phyloP scores from a whole-genome alignment of 2,329 filamentous ascomycete genomes.

The Torrubiellomyces zombiae region DNA sequence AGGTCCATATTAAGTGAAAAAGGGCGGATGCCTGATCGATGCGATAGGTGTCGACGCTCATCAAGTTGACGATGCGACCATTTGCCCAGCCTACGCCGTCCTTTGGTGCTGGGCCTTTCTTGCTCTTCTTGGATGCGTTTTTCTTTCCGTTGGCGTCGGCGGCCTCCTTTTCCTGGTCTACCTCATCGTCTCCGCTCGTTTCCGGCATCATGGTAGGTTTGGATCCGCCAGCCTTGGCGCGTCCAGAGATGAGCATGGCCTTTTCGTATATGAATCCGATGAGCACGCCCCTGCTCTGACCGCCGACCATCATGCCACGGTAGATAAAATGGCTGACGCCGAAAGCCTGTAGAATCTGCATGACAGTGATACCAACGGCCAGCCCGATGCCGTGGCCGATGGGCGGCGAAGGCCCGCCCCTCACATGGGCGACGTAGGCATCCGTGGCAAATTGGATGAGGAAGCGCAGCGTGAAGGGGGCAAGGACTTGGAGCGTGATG shows the following conservation, averaged over 20 bases:
- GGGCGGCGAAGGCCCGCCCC: slow-evolving; percentile 37
- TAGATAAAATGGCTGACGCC: slow-evolving; percentile 86
- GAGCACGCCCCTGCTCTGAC: slow-evolving; percentile 62
- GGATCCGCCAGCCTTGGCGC: slow-evolving; percentile 68
- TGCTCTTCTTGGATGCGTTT: slow-evolving; percentile 22
- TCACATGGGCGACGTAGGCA: slow-evolving; percentile 50
- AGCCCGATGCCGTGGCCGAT: slow-evolving; percentile 67
- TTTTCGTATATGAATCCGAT: slow-evolving; percentile 87
- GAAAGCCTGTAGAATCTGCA: slow-evolving; percentile 73
- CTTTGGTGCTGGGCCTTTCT: slow-evolving; percentile 21
- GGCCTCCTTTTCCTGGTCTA: slow-evolving; percentile 23
- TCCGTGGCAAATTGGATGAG: slow-evolving; percentile 72
- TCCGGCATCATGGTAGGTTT: slow-evolving; percentile 15
- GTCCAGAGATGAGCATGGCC: slow-evolving; percentile 71
- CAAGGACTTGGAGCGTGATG: slow-evolving; percentile 62
- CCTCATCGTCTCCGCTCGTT: slow-evolving; percentile 28
- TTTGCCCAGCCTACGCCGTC: slow-evolving; percentile 82
- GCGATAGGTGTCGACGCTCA: slow-evolving; percentile 91
- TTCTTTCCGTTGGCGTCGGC: slow-evolving; percentile 15
- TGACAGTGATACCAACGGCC: slow-evolving; percentile 65
- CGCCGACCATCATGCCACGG: slow-evolving; percentile 79
- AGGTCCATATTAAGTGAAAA: slow-evolving; percentile 84
- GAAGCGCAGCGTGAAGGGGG: slow-evolving; percentile 72
- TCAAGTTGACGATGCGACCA: slow-evolving; percentile 78
- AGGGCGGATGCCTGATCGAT: slow-evolving; percentile 76